These are phyloP conservation scores for Diaporthe caulivora DNA, from an alignment of 2,329 filamentous ascomycete genomes.

Conservation along the genomic window DNA sequence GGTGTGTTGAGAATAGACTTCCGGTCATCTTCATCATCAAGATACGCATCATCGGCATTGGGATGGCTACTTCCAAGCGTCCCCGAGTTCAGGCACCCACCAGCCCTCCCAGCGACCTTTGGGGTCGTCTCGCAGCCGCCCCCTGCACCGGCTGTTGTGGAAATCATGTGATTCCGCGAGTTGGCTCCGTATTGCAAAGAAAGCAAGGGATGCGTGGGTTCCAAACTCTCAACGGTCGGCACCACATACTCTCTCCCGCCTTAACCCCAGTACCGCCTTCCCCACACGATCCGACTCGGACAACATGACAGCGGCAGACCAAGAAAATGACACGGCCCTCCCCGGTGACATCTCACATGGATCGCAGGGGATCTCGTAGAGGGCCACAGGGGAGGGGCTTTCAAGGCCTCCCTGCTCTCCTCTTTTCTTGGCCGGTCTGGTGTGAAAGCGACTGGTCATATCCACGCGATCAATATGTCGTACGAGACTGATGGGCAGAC, in stretches of 20 bases:
- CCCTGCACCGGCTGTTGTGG: background rate
- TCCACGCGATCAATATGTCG: slow-evolving; percentile 22
- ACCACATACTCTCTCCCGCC: background rate
- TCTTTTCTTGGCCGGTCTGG: background rate
- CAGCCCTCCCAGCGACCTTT: background rate
- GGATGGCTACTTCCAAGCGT: background rate
- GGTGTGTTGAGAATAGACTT: background rate
- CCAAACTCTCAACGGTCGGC: background rate
- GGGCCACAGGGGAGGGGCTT: background rate
- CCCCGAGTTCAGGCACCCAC: slow-evolving; percentile 9
- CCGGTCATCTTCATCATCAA: background rate
- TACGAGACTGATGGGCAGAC: slow-evolving; percentile 4
- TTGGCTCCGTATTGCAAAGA: background rate
- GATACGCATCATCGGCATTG: background rate
- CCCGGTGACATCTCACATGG: slow-evolving; percentile 11
- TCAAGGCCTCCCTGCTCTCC: background rate
- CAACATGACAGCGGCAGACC: background rate
- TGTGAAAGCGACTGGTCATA: background rate
- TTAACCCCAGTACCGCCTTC: background rate
- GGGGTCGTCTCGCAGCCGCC: background rate
- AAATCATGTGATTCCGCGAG: slow-evolving; percentile 24
- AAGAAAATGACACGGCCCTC: background rate
- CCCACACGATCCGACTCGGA: slow-evolving; percentile 20
- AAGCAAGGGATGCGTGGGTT: background rate
- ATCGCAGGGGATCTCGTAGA: slow-evolving; percentile 1